These are phyloP conservation scores for Rhodotorula sp. DNA, from an alignment of 1,284 basidiomycete species.

Conservation along the genomic window DNA sequence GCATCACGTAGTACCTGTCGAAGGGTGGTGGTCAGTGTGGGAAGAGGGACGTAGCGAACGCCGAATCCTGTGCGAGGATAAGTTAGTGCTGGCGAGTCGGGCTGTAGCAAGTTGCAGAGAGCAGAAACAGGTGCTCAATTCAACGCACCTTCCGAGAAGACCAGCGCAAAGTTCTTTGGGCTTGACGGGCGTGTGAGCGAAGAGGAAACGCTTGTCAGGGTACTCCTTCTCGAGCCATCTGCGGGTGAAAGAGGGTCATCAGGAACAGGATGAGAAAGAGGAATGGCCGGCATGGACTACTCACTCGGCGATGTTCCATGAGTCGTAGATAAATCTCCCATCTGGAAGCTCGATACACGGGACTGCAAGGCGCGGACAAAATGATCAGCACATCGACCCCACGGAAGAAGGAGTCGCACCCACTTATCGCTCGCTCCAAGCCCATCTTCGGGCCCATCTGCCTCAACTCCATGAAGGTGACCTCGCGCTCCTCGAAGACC, in stretches of 20 bases:
- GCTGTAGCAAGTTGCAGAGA: too few relatives aligned
- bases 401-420: neutral
- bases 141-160: constrained; percentile 10
- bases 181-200: constrained; percentile 8
- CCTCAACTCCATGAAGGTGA: constrained; percentile 24
- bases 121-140: neutral
- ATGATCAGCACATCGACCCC: neutral
- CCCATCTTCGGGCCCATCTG: constrained; percentile 10
- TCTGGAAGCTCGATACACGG: constrained; percentile 18
- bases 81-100: neutral
- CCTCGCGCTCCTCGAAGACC: constrained; percentile 20
- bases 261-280: too few relatives aligned
- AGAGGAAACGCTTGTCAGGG: constrained; percentile 22
- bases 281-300: neutral
- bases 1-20: constrained; percentile 31
- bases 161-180: constrained; percentile 17
- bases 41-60: neutral
- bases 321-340: constrained; percentile 19
- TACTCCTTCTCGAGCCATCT: constrained; percentile 29
- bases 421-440: constrained; percentile 10
- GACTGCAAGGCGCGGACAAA: neutral
- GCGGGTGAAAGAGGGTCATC: too few relatives aligned
- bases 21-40: neutral
- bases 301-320: constrained; percentile 29
- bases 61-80: constrained; percentile 2